These are phyloP conservation scores for Hortiboletus campestris DNA, from an alignment of 768 basidiomycete genomes.

Conservation along the genomic window DNA sequence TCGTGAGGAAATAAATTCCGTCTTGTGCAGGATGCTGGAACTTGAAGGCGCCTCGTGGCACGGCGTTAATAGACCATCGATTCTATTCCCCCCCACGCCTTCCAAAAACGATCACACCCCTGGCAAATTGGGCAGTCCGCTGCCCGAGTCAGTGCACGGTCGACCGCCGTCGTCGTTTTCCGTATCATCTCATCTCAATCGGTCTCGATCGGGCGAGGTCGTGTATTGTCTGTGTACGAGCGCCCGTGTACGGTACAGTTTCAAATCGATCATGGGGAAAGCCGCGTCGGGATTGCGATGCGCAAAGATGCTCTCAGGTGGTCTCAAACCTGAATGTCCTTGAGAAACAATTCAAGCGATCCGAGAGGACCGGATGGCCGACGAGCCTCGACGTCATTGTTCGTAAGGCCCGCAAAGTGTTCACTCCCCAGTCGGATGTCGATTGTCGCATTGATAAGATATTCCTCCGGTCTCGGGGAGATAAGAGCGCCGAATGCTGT, in stretches of 20 bases:
- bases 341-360: background rate
- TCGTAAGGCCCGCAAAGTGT: background rate
- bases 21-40: background rate
- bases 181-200: background rate
- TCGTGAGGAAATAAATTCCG: background rate
- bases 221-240: background rate
- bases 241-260: background rate
- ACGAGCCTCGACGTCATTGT: background rate
- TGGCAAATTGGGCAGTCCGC: background rate
- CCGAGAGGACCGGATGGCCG: background rate
- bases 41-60: constrained; percentile 1
- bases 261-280: background rate
- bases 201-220: background rate
- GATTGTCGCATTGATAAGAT: background rate
- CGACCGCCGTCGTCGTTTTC: background rate
- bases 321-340: background rate
- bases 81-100: background rate
- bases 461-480: background rate
- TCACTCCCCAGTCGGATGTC: background rate
- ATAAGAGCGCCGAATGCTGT: background rate
- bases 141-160: background rate
- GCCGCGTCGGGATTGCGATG: background rate
- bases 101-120: background rate
- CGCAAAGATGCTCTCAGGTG: background rate
- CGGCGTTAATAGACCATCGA: background rate